Evolutionary conservation across 73 alveolate genomes (phyloP).

Genomic region (Effrenium voratum): DNA sequence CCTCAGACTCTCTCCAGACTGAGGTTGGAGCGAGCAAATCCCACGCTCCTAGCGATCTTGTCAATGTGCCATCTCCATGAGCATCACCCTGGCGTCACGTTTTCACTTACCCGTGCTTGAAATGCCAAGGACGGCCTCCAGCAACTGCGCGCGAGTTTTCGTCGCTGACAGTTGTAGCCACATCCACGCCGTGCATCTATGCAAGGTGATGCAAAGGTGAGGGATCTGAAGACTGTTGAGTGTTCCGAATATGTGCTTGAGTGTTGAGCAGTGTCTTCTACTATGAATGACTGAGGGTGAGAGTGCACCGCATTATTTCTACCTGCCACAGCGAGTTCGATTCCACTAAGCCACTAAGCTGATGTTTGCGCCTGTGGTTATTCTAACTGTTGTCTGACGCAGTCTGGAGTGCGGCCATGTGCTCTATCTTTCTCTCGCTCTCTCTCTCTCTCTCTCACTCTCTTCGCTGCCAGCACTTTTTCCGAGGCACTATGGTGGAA

Average conservation of each 20-base stretch:
- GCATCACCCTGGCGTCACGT: constrained; percentile 43
- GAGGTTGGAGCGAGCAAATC: constrained; percentile 47
- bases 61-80: background rate
- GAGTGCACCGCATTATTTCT: no score
- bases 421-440: no score
- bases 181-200: no score
- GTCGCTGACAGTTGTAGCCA: constrained; percentile 46
- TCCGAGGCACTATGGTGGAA: no score
- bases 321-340: background rate
- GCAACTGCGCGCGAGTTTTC: constrained; percentile 47
- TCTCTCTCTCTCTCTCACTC: no score
- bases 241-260: background rate
- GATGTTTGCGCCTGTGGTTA: no score
- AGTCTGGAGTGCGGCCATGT: no score
- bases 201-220: no score
- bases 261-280: background rate
- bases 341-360: background rate
- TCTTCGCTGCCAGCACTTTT: no score
- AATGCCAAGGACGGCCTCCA: constrained; percentile 31
- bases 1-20: background rate
- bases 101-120: background rate
- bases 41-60: constrained; percentile 53
- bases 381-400: no score
- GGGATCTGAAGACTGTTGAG: no score
- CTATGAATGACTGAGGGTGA: no score